Conservation (phyloP, 2,329 filamentous ascomycete species). For the Alternaria brassicicola region DNA sequence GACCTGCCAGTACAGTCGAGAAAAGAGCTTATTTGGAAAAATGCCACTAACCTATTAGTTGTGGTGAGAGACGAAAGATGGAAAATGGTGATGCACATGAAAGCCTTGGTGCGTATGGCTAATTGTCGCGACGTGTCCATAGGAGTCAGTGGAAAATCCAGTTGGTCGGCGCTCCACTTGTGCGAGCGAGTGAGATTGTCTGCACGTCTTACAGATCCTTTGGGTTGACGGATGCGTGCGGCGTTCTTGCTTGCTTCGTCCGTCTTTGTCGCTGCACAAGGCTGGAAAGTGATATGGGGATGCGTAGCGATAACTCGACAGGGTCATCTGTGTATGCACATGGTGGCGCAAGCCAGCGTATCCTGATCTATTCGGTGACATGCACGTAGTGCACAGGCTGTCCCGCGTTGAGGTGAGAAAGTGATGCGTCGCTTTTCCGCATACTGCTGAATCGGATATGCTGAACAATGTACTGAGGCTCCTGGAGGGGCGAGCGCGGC, state of each 20-base stretch:
- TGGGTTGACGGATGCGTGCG: slow-evolving; percentile 27
- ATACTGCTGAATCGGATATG: slow-evolving; percentile 7
- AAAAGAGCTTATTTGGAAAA: not conserved
- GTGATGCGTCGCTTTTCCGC: slow-evolving; percentile 1
- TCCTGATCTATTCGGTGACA: slow-evolving; percentile 9
- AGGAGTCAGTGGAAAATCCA: slow-evolving; percentile 8
- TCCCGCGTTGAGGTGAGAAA: slow-evolving; percentile 13
- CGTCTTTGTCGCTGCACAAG: slow-evolving; percentile 19
- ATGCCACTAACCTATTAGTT: not conserved
- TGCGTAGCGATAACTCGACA: not conserved
- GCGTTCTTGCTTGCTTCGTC: slow-evolving; percentile 26
- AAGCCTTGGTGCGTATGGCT: not conserved
- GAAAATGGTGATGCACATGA: slow-evolving; percentile 4
- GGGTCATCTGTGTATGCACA: slow-evolving; percentile 7
- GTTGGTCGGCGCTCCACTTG: slow-evolving; percentile 22
- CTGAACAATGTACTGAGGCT: slow-evolving; percentile 13
- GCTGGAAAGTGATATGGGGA: slow-evolving; percentile 6
- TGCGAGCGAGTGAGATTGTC: slow-evolving; percentile 36
- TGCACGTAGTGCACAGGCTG: slow-evolving; percentile 19
- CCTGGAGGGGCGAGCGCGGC: slow-evolving; percentile 7
- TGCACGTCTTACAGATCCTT: slow-evolving; percentile 23
- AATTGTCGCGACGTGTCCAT: slow-evolving; percentile 3
- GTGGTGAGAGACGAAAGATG: not conserved
- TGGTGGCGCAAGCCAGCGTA: slow-evolving; percentile 16
- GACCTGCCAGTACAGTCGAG: not conserved